These are phyloP conservation scores for Pyrenophora teres DNA, from an alignment of 2,329 filamentous ascomycete genomes.

Conservation along the genomic window DNA sequence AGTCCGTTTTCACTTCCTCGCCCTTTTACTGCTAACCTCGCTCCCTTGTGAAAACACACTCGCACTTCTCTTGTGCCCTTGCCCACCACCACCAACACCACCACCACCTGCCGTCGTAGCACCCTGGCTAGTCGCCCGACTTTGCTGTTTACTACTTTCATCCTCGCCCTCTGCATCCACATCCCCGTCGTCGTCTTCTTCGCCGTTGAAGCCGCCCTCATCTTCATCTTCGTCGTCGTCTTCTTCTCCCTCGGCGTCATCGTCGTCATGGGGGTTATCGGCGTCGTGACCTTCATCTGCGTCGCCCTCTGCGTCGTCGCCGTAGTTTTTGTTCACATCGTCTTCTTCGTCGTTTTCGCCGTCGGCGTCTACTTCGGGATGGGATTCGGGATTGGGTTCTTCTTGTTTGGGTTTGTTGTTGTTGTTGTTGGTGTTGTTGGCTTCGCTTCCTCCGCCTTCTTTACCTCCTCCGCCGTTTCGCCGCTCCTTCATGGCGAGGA, in stretches of 20 bases:
- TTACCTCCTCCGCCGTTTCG: conserved; percentile 21
- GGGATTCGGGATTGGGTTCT: conserved; percentile 15
- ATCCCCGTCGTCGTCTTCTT: conserved; percentile 43
- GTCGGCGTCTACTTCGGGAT: conserved; percentile 32
- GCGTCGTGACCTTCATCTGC: conserved; percentile 16
- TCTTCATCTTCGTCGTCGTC: conserved; percentile 23
- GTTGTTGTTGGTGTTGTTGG: no score
- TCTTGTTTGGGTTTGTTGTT: conserved; percentile 18
- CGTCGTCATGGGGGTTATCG: conserved; percentile 15
- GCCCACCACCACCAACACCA: not conserved
- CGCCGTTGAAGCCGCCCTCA: conserved; percentile 14
- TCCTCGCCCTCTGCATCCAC: conserved; percentile 43
- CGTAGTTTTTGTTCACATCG: conserved; percentile 12
- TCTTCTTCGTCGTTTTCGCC: conserved; percentile 25
- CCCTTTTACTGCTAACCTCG: conserved; percentile 36
- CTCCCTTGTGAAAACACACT: conserved; percentile 71
- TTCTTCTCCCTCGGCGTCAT: conserved; percentile 30
- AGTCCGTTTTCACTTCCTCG: conserved; percentile 28
- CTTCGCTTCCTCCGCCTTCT: no score
- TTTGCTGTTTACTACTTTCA: conserved; percentile 37
- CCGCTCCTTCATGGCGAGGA: conserved; percentile 46
- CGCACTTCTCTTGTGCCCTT: conserved; percentile 74
- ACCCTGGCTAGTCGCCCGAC: conserved; percentile 33
- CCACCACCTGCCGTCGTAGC: not conserved
- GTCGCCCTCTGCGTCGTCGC: conserved; percentile 25